These are phyloP conservation scores for Chernovozyma aurita DNA, from an alignment of 1,139 yeast genomes.

Conservation along the genomic window DNA sequence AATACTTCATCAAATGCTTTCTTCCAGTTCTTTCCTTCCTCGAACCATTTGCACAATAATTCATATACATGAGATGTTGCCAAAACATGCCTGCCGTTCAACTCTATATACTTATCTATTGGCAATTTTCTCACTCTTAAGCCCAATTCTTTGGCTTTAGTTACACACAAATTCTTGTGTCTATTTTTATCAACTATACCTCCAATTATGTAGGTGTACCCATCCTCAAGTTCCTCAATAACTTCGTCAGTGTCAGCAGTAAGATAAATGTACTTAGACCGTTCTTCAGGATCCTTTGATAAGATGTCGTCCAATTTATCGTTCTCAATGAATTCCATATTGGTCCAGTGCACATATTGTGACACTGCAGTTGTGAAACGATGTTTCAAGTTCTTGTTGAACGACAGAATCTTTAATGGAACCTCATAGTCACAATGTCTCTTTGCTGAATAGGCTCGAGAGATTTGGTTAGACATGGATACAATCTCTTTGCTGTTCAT, in stretches of 20 bases:
- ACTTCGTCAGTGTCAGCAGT: constrained; percentile 83
- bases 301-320: constrained; percentile 38
- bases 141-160: constrained; percentile 74
- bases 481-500: constrained; percentile 80
- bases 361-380: constrained; percentile 66
- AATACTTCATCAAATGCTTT: constrained; percentile 77
- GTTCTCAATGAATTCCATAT: constrained; percentile 46
- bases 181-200: constrained; percentile 97
- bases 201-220: constrained; percentile 79
- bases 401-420: constrained; percentile 57
- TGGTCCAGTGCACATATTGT: constrained; percentile 62
- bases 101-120: constrained; percentile 75
- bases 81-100: constrained; percentile 82
- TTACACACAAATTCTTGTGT: constrained; percentile 73
- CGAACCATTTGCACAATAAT: constrained; percentile 76
- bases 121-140: constrained; percentile 78
- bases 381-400: constrained; percentile 58
- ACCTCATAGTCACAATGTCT: constrained; percentile 59
- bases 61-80: constrained; percentile 96
- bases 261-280: constrained; percentile 56
- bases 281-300: constrained; percentile 26
- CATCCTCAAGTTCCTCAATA: constrained; percentile 57
- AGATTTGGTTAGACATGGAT: constrained; percentile 75
- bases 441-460: constrained; percentile 77
- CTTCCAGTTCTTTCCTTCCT: constrained; percentile 70